Evolutionary conservation across 441 rosid genomes (phyloP).

Genomic region (Bocquillonia castaneifolia): DNA sequence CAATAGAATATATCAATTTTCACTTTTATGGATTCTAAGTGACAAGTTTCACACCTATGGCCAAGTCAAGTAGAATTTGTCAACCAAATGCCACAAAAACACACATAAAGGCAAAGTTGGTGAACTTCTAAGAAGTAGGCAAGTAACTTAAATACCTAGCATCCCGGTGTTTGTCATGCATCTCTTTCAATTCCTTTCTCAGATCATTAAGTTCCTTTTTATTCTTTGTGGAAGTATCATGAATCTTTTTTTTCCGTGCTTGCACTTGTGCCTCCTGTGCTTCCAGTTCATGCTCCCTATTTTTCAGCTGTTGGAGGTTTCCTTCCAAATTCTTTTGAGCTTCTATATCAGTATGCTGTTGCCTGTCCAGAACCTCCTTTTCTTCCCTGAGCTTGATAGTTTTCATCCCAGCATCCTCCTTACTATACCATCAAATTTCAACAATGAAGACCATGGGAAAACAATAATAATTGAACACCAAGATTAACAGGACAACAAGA

Average conservation of each 20-base stretch:
- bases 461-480: not conserved
- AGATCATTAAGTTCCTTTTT: conserved; percentile 59
- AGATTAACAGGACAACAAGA: not conserved
- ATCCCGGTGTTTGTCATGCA: conserved; percentile 74
- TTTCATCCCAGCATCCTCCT: conserved; percentile 94
- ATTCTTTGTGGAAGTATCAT: conserved; percentile 53
- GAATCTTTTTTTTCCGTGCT: conserved; percentile 55
- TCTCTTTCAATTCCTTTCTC: conserved; percentile 57
- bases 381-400: conserved; percentile 89
- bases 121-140: not conserved
- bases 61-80: not conserved
- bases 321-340: conserved; percentile 89
- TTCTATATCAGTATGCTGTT: conserved; percentile 88
- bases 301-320: conserved; percentile 83
- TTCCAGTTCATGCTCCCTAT: conserved; percentile 69
- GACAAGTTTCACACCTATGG: conserved; percentile 10
- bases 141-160: conserved; percentile 51
- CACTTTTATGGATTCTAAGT: not conserved
- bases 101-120: not conserved
- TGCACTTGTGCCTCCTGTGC: conserved; percentile 76
- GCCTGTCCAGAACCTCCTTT: conserved; percentile 94
- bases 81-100: conserved; percentile 13
- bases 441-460: not conserved
- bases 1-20: not conserved
- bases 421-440: conserved; percentile 44